phyloP scores from a whole-genome alignment of 163 green algal species.

The Coccomyxa subellipsoidea region DNA sequence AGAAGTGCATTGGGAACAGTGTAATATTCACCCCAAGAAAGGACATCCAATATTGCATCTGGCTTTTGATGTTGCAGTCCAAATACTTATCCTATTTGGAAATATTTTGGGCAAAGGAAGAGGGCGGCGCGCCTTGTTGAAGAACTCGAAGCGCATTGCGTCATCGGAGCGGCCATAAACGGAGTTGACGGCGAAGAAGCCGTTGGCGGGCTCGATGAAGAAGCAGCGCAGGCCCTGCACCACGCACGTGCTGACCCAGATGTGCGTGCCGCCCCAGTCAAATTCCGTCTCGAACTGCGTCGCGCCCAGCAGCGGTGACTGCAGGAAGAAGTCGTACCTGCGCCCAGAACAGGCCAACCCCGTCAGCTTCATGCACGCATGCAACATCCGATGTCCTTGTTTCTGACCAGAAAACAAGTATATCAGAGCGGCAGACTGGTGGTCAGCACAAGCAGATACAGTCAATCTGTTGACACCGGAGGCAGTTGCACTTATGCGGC shows the following conservation, averaged over 20 bases:
- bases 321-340: slow-evolving; percentile 80
- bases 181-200: slow-evolving; percentile 77
- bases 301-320: slow-evolving; percentile 66
- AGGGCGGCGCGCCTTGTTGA: slow-evolving; percentile 60
- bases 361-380: neutral
- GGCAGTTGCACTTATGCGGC: too few relatives aligned
- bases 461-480: too few relatives aligned
- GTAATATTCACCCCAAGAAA: too few relatives aligned
- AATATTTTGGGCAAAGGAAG: too few relatives aligned
- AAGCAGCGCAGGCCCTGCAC: slow-evolving; percentile 43
- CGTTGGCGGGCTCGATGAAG: slow-evolving; percentile 93
- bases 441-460: too few relatives aligned
- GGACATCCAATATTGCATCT: too few relatives aligned
- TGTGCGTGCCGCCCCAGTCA: slow-evolving; percentile 30
- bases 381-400: too few relatives aligned
- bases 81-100: too few relatives aligned
- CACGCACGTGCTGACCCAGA: slow-evolving; percentile 51
- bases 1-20: too few relatives aligned
- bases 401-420: too few relatives aligned
- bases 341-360: neutral
- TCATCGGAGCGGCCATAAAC: slow-evolving; percentile 83
- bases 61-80: too few relatives aligned
- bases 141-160: slow-evolving; percentile 82
- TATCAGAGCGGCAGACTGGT: too few relatives aligned
- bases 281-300: slow-evolving; percentile 68